These are phyloP conservation scores for Penicillium sp. DNA, from an alignment of 2,329 filamentous ascomycete genomes.

Conservation along the genomic window DNA sequence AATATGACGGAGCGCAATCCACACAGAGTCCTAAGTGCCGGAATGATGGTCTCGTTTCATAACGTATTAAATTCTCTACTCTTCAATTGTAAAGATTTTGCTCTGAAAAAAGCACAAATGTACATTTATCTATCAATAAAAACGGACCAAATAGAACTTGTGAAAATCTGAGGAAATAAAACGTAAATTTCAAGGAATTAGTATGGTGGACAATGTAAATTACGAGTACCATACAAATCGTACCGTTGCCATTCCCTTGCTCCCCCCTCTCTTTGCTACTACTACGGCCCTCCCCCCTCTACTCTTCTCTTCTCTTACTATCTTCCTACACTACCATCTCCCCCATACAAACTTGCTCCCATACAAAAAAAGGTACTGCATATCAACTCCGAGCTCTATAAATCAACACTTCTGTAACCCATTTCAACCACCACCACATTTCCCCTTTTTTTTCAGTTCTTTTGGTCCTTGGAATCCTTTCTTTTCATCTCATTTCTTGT, in stretches of 20 bases:
- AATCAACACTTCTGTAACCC: slow-evolving; percentile 13
- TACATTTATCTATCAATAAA: neutral
- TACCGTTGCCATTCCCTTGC: slow-evolving; percentile 23
- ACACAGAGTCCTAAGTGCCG: slow-evolving; percentile 9
- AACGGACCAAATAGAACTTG: neutral
- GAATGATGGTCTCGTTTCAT: slow-evolving; percentile 16
- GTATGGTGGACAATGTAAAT: slow-evolving; percentile 6
- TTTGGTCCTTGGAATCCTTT: slow-evolving; percentile 10
- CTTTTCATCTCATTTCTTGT: slow-evolving; percentile 10
- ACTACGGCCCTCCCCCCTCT: slow-evolving; percentile 34
- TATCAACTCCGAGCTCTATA: slow-evolving; percentile 35
- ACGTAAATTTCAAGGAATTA: neutral
- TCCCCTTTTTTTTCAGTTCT: slow-evolving; percentile 15
- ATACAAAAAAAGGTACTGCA: slow-evolving; percentile 41
- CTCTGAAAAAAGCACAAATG: neutral
- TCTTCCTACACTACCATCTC: slow-evolving; percentile 32
- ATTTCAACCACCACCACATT: slow-evolving; percentile 29
- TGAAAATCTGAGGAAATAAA: neutral
- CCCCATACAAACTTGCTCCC: slow-evolving; percentile 31
- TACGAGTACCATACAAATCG: slow-evolving; percentile 23
- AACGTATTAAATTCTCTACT: neutral
- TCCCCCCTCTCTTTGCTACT: slow-evolving; percentile 33
- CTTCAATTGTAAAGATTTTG: neutral
- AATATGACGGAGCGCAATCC: slow-evolving; percentile 18
- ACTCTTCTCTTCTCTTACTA: slow-evolving; percentile 30